Evolutionary conservation across 1,284 basidiomycete genomes (phyloP).

Genomic region (Polyporus tsugae): DNA sequence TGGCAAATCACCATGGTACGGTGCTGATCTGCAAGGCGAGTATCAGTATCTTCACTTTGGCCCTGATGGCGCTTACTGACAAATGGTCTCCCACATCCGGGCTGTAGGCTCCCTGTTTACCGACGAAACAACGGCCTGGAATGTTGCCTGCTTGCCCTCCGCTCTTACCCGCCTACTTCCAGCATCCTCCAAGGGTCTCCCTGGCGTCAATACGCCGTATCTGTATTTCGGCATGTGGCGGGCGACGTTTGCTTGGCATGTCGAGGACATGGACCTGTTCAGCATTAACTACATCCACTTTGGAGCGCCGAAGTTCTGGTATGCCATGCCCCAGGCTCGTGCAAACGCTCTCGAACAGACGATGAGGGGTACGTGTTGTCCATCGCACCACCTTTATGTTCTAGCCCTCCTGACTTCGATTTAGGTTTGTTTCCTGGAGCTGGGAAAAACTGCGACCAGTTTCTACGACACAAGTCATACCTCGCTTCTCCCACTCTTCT

Average conservation of each 20-base stretch:
- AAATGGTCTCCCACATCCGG: constrained; percentile 3
- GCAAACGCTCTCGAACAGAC: constrained; percentile 81
- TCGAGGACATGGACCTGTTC: constrained; percentile 97
- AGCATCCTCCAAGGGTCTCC: constrained; percentile 72
- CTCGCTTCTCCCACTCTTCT: constrained; percentile 90
- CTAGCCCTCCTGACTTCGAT: neutral
- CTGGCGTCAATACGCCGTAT: constrained; percentile 97
- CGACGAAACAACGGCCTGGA: constrained; percentile 86
- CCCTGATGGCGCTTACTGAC: neutral
- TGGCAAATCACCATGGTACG: constrained; percentile 93
- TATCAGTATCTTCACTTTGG: constrained; percentile 35
- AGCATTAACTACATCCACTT: constrained; percentile 99
- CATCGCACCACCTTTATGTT: neutral
- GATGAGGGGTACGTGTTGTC: constrained; percentile 71
- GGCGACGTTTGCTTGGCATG: constrained; percentile 99
- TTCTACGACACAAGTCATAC: constrained; percentile 97
- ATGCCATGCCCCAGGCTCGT: constrained; percentile 90
- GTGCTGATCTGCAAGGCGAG: constrained; percentile 91
- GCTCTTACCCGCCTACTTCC: constrained; percentile 86
- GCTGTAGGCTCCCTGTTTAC: constrained; percentile 84
- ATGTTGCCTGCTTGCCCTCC: constrained; percentile 91
- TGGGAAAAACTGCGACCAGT: constrained; percentile 87
- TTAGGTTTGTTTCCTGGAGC: constrained; percentile 89
- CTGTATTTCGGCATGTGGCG: constrained; percentile 99
- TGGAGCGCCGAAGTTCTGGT: constrained; percentile 98